A percentile compares a stretch with the other conserved stretches of the same genome.
Conservation (phyloP, 108 stramenopile species). For the Conticribra guillardii region DNA sequence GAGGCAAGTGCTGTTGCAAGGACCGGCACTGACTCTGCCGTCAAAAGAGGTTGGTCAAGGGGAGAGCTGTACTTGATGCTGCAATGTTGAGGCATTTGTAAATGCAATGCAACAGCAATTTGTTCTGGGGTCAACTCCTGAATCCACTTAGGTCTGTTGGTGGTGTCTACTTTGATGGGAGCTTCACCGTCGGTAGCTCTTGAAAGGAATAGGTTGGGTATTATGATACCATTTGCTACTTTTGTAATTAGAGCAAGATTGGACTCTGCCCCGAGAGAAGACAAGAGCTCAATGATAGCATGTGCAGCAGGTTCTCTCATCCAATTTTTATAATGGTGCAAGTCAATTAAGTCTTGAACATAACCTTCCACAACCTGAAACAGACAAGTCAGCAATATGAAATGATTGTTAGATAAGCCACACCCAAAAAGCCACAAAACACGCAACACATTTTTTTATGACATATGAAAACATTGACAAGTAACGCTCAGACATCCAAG, state of each 20-base stretch:
- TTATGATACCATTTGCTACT: constrained; percentile 55
- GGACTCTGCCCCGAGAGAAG: constrained; percentile 42
- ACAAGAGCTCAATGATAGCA: constrained; percentile 72
- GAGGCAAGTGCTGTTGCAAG: constrained; percentile 57
- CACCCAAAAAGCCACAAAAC: neutral
- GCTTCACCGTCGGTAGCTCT: constrained; percentile 12
- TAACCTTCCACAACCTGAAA: constrained; percentile 47
- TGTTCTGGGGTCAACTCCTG: constrained; percentile 62
- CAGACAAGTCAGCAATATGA: constrained; percentile 16
- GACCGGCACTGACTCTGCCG: constrained; percentile 49
- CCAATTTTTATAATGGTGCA: constrained; percentile 77
- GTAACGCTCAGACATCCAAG: constrained; percentile 56
- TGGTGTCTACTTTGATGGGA: neutral
- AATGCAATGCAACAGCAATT: constrained; percentile 61
- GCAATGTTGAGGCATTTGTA: constrained; percentile 53
- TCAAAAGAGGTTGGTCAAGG: constrained; percentile 57
- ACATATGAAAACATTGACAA: too few species aligned
- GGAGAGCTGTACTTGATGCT: constrained; percentile 38
- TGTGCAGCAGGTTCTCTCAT: constrained; percentile 84
- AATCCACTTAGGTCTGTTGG: constrained; percentile 27
- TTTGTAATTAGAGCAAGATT: constrained; percentile 21
- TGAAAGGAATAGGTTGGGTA: constrained; percentile 56
- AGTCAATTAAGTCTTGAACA: constrained; percentile 65
- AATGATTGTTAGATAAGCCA: neutral
- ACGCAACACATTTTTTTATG: too few species aligned